Evolutionary conservation across 768 basidiomycete species (phyloP), one percentile per base, ranked within the genome.

Genomic region (Leucocoprinus birnbaumii): DNA sequence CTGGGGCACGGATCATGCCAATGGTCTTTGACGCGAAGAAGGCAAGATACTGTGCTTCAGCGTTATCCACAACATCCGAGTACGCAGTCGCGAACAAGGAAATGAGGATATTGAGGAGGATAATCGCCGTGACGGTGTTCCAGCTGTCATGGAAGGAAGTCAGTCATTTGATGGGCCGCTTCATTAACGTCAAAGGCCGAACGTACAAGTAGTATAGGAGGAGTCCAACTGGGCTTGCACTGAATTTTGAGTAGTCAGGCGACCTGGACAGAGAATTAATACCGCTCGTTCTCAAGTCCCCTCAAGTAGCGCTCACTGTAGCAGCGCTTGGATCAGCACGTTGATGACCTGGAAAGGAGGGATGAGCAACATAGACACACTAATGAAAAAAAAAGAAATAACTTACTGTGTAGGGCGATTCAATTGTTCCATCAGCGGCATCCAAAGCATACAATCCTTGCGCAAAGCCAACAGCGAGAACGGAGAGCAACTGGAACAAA

Each of bases 61-160:
- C 93, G 61, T 94, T 87, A 31, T 80, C 83, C 1, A 92, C 78
- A 7, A 93, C 92, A 62, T 94, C 94, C 10, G 86, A 83, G 63
- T 96, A 96, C 0, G 94, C 93, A 48, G 93, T 91, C 16, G 94
- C 86, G 67, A 97, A 97, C 62, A 98, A 73, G n/a, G 94, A 97
- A 62, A 98, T 94, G 64, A 98, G 78, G 65, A 98, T 85, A 66
- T 98, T 98, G 66, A 97, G 81, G 48, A 97, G 78, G 51, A 98
- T 82, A 48, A 97, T 80, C 16, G 84, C 88, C 2, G 91, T 87
- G 19, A 85, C 80, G 51, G 91, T 80, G 70, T 87, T 93, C 93
- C 92, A 95, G 42, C 87, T 88, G 16, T n/a, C n/a, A n/a, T 42
- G 19, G 4, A 43, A 42, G 3, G 19, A 50, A 18, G n/a, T 16